Evolutionary conservation across 177 flowering plant genomes (phyloP).

Genomic region (Tripterygium wilfordii): DNA sequence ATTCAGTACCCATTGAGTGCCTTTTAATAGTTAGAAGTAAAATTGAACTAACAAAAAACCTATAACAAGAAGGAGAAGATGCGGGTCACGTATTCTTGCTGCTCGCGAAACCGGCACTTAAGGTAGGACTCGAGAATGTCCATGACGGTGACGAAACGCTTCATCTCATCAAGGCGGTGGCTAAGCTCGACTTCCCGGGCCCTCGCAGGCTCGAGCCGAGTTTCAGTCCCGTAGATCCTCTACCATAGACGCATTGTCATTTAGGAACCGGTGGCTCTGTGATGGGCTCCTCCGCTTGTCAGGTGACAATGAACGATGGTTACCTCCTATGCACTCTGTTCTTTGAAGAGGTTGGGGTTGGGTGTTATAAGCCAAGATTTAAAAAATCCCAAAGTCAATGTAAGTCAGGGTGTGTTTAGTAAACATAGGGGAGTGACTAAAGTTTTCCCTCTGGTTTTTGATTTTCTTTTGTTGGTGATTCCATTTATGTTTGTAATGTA

Average conservation of each 20-base stretch:
- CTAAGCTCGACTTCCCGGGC: constrained; percentile 70
- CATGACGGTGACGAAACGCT: constrained; percentile 67
- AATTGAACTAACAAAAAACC: too few species aligned
- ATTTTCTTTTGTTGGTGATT: too few species aligned
- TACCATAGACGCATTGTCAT: constrained; percentile 19
- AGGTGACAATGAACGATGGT: constrained; percentile 19
- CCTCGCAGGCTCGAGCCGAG: constrained; percentile 52
- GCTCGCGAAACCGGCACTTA: constrained; percentile 37
- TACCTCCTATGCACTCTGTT: too few species aligned
- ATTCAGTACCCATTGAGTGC: too few species aligned
- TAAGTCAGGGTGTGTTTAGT: too few species aligned
- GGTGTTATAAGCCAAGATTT: too few species aligned
- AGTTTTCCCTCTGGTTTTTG: too few species aligned
- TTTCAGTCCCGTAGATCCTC: constrained; percentile 48
- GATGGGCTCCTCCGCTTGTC: constrained; percentile 8
- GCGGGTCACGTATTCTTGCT: constrained; percentile 29
- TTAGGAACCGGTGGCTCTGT: constrained; percentile 2
- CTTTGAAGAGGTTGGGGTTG: too few species aligned
- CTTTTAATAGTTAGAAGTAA: too few species aligned
- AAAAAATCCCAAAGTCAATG: too few species aligned
- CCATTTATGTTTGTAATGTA: too few species aligned
- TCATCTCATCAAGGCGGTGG: constrained; percentile 60
- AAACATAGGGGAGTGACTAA: too few species aligned
- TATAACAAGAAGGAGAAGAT: constrained; percentile 21
- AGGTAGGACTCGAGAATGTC: constrained; percentile 61